Conservation (phyloP, 805 yeast species). For the Starmerella bacillaris region DNA sequence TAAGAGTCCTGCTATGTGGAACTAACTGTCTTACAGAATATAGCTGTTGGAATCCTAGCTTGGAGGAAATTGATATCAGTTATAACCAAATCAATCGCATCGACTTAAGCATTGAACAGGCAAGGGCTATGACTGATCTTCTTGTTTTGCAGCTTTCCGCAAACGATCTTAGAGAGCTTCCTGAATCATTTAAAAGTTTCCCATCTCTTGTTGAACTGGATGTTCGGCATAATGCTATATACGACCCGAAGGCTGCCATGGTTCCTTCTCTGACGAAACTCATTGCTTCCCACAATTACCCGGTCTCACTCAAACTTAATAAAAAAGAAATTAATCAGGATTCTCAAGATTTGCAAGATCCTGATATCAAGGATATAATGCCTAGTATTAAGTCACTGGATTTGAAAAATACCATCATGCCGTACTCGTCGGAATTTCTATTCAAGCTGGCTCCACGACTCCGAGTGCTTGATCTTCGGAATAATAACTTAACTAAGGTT, state of each 20-base stretch:
- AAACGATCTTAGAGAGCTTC: slow-evolving; percentile 47
- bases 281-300: slow-evolving; percentile 17
- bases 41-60: slow-evolving; percentile 33
- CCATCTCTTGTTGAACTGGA: slow-evolving; percentile 53
- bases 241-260: slow-evolving; percentile 25
- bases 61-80: slow-evolving; percentile 52
- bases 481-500: slow-evolving; percentile 60
- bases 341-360: not conserved
- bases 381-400: slow-evolving; percentile 32
- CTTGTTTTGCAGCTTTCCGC: slow-evolving; percentile 63
- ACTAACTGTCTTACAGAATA: slow-evolving; percentile 30
- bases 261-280: slow-evolving; percentile 16
- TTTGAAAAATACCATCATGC: slow-evolving; percentile 63
- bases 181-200: slow-evolving; percentile 42
- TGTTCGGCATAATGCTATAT: slow-evolving; percentile 37
- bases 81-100: slow-evolving; percentile 42
- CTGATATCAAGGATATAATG: slow-evolving; percentile 1
- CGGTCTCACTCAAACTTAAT: slow-evolving; percentile 2
- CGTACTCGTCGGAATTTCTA: slow-evolving; percentile 50
- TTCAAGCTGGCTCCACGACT: slow-evolving; percentile 43
- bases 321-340: not conserved
- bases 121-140: slow-evolving; percentile 42
- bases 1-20: slow-evolving; percentile 11
- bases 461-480: slow-evolving; percentile 58
- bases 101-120: slow-evolving; percentile 23